Conservation (phyloP, 768 basidiomycete species). For the Tulasnella sp. region DNA sequence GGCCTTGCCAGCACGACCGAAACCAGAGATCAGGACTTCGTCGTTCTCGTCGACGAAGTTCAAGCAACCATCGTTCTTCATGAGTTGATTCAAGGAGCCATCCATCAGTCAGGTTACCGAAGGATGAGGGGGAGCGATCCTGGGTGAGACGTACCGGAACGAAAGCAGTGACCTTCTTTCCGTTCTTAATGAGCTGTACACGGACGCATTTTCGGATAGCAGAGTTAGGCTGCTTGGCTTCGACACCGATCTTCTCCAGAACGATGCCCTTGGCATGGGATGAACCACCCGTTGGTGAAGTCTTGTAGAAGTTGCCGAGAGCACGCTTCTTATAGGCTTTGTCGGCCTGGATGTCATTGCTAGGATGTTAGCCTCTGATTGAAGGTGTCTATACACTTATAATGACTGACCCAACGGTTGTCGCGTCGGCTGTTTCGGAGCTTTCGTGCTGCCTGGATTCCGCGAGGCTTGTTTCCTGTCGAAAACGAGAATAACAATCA, state of each 20-base stretch:
- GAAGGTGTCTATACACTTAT: too few relatives aligned
- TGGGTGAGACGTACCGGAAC: slow-evolving; percentile 68
- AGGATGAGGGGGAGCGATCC: not conserved
- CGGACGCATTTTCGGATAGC: slow-evolving; percentile 99
- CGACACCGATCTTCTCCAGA: slow-evolving; percentile 99
- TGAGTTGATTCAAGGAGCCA: slow-evolving; percentile 36
- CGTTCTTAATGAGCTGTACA: slow-evolving; percentile 99
- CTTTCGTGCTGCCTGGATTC: slow-evolving; percentile 97
- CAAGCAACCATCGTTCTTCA: slow-evolving; percentile 88
- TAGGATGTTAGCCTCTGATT: slow-evolving; percentile 18
- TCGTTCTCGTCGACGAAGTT: slow-evolving; percentile 99
- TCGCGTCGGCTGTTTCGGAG: slow-evolving; percentile 89
- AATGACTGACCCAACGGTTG: slow-evolving; percentile 86
- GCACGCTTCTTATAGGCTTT: slow-evolving; percentile 99
- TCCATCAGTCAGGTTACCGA: not conserved
- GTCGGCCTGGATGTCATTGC: slow-evolving; percentile 66
- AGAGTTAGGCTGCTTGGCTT: slow-evolving; percentile 99
- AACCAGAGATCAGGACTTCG: slow-evolving; percentile 98
- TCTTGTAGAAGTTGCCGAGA: slow-evolving; percentile 99
- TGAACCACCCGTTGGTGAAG: slow-evolving; percentile 97
- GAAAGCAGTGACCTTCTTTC: slow-evolving; percentile 99
- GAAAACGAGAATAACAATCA: not conserved
- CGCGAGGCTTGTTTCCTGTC: slow-evolving; percentile 96
- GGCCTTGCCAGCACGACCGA: slow-evolving; percentile 99
- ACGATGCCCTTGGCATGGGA: slow-evolving; percentile 99